Evolutionary conservation across 2,329 filamentous ascomycete genomes (phyloP).

Genomic region (Diplodia intermedia): DNA sequence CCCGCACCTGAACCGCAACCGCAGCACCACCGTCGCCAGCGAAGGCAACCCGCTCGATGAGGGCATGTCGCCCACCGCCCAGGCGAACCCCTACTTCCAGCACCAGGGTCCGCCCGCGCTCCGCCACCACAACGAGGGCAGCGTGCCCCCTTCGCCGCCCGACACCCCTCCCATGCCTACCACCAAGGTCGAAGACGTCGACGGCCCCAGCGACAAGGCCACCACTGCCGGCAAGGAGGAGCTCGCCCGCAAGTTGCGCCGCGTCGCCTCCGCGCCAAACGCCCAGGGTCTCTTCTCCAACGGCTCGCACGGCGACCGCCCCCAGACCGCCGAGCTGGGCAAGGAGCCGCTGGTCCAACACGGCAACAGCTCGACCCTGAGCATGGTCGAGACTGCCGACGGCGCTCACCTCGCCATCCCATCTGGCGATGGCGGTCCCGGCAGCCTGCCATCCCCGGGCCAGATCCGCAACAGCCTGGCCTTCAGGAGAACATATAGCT

Average conservation of each 20-base stretch:
- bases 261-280: constrained; percentile 96
- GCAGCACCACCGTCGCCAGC: constrained; percentile 88
- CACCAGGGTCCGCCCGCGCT: constrained; percentile 94
- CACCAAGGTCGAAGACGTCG: constrained; percentile 70
- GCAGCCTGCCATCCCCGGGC: constrained; percentile 69
- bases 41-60: constrained; percentile 93
- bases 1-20: constrained; percentile 82
- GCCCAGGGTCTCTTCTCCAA: constrained; percentile 86
- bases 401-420: constrained; percentile 47
- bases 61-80: constrained; percentile 85
- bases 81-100: constrained; percentile 96
- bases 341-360: constrained; percentile 76
- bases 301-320: constrained; percentile 58
- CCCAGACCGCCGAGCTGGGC: constrained; percentile 83
- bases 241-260: constrained; percentile 86
- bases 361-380: constrained; percentile 59
- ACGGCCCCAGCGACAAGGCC: constrained; percentile 68
- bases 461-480: constrained; percentile 71
- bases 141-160: constrained; percentile 88
- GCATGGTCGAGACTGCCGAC: constrained; percentile 57
- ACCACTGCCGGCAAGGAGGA: constrained; percentile 89
- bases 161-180: constrained; percentile 76
- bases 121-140: constrained; percentile 93
- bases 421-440: constrained; percentile 45
- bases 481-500: constrained; percentile 95